Base-by-base conservation (phyloP, 345 rosid species). In the Limnanthes douglasii region DNA sequence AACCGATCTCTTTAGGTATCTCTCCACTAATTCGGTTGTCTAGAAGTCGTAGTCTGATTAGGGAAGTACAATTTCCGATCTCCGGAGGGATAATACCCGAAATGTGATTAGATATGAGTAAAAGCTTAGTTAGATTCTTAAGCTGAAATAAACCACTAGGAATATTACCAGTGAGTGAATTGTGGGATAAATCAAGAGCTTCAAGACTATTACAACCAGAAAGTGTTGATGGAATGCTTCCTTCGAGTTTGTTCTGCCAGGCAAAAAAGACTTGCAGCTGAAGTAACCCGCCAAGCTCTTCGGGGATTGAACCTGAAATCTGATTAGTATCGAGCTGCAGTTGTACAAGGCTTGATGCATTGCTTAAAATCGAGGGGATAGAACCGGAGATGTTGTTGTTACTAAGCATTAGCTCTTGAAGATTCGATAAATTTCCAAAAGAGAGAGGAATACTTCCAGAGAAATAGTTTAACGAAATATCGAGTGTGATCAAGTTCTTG, bases 371-470 rank as follows among this genome's bases (percentile, higher is more conserved):
- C 2, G 61, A 43, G 11, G 97, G 97, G 34, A 88, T 78, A 2
- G 74, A 70, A 11, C 97, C 97, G 0, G 80, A 69, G 23, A 88
- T 64, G 66, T 71, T 59, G 59, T 78, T 88, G 60, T 78, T 74
- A 20, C 85, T 82, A 50, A 86, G 81, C 79, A 83, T 71, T 56
- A 88, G 74, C 70, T 83, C 78, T 32, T 59, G 55, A 34, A 88
- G 72, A 41, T 67, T 70, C 0, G 72, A 60, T 31, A 88, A 64
- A 56, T 73, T 75, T 41, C 80, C 68, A 4, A 88, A 65, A 15
- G 85, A 68, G 10, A 2, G 20, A 11, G 90, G 97, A 16, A 83
- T 69, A 42, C 63, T 72, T 31, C 95, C 90, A 0, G 93, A 73
- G 58, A 88, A 54, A 39, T 39, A 53, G 53, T 88, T 88, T 53